Base-by-base conservation (phyloP, 2,329 filamentous ascomycete genomes). In the Phaeoacremonium minimum region DNA sequence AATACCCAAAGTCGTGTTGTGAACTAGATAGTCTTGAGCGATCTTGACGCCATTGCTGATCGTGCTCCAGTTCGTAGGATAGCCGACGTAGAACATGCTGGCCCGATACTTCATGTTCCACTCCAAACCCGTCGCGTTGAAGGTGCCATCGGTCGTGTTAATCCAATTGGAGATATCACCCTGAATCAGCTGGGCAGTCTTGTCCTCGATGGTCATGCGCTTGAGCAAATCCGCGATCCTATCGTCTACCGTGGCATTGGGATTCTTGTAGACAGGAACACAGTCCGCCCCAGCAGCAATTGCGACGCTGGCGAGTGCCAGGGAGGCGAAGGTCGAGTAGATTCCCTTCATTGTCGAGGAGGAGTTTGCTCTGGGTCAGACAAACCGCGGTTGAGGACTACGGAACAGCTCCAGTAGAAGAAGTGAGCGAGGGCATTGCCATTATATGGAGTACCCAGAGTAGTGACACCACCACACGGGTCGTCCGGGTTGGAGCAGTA, bases 91-190 rank as follows among this genome's bases (percentile, higher is more conserved):
- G 56, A 86, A 83, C 34, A 76, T 73, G 26, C 83, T 82, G n/a
- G 77, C 76, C 20, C 81, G 77, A 48, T 70, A 67, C 20, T 71
- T 64, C 69, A 86, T 85, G 52, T 77, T 86, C 62, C 73, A 78
- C 32, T 71, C 76, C 9, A 88, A 64, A 0, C 82, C 85, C 1
- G 73, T 77, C 35, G 73, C 65, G 52, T 88, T 88, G 61, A 85
- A 78, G n/a, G 60, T 66, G 37, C 80, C 80, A 20, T 74, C 72
- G 0, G 75, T 80, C n/a, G 71, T 69, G 52, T 87, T 79, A 56
- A 88, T 73, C 77, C 83, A 89, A 53, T 87, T 86, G 6, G 73
- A 70, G 42, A 89, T 70, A 50, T 88, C 85, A 32, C 83, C 79
- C 52, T 83, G 80, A 18, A 83, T 68, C 46, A 83, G 64, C 54